These are phyloP conservation scores for Diaporthe velutina DNA, from an alignment of 2,329 filamentous ascomycete species.

Conservation along the genomic window DNA sequence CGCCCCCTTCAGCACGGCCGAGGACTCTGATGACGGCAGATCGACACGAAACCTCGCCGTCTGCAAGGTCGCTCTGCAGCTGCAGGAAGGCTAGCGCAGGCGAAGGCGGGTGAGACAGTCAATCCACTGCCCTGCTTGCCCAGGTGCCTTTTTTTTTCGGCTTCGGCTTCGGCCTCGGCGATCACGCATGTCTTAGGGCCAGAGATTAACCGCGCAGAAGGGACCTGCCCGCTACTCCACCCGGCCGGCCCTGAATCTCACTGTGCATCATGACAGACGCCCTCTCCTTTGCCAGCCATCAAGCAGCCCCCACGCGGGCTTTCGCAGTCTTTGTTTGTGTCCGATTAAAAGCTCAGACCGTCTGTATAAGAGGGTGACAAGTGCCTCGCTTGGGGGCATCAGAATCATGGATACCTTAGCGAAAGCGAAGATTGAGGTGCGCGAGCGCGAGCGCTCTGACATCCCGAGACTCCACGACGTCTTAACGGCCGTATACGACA, in stretches of 20 bases:
- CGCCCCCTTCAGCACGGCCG: too few relatives aligned
- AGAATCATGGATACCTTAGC: neutral
- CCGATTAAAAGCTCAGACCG: neutral
- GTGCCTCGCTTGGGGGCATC: neutral
- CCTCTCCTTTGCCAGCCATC: neutral
- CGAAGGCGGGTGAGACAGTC: slow-evolving; percentile 8
- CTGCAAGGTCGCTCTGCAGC: too few relatives aligned
- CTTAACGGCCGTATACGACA: neutral
- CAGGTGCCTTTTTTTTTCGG: neutral
- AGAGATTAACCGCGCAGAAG: slow-evolving; percentile 22
- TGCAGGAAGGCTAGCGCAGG: slow-evolving; percentile 23
- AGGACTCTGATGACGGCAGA: neutral
- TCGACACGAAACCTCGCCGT: slow-evolving; percentile 9
- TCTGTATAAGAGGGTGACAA: neutral
- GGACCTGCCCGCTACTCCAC: neutral
- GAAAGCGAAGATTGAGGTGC: neutral
- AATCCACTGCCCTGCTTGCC: neutral
- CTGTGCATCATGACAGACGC: neutral
- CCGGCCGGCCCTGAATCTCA: neutral
- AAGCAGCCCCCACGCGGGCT: neutral
- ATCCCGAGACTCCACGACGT: neutral
- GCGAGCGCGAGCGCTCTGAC: neutral
- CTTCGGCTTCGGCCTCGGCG: slow-evolving; percentile 18
- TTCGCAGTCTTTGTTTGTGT: too few relatives aligned
- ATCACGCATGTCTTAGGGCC: slow-evolving; percentile 10